A percentile compares a stretch with the other conserved stretches of the same genome.
Evolutionary conservation across 257 asterid species (phyloP).

Genomic region (Oldenlandia corymbosa): DNA sequence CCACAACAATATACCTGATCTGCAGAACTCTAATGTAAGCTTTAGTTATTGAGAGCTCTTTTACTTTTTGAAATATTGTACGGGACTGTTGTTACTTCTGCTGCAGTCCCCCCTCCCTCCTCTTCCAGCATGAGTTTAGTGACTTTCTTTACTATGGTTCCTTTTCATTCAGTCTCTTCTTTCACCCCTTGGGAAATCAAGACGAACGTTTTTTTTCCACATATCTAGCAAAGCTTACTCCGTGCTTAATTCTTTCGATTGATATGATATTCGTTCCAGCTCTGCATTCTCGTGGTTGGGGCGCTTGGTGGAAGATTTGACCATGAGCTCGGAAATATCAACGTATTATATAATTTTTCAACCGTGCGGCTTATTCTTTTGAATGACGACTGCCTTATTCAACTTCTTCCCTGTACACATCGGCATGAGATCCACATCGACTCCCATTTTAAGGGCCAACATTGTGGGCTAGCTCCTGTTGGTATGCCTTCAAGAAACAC

Average conservation of each 20-base stretch:
- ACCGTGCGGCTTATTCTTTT: conserved; percentile 56
- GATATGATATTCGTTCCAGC: conserved; percentile 35
- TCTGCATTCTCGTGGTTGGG: conserved; percentile 76
- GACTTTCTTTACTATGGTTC: neutral
- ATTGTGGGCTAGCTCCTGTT: conserved; percentile 86
- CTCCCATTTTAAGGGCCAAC: conserved; percentile 68
- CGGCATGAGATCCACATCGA: conserved; percentile 64
- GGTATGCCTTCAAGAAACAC: conserved; percentile 50
- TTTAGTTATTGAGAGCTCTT: neutral
- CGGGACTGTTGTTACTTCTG: neutral
- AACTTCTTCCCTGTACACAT: conserved; percentile 68
- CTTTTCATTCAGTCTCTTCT: neutral
- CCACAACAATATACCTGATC: conserved; percentile 36
- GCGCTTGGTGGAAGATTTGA: conserved; percentile 99
- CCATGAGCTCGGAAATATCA: conserved; percentile 87
- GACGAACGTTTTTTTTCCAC: neutral
- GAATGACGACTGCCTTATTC: conserved; percentile 84
- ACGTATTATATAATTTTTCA: conserved; percentile 63
- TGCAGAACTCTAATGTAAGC: conserved; percentile 56
- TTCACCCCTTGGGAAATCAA: too few relatives aligned
- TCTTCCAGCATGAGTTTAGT: neutral
- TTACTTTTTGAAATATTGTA: neutral
- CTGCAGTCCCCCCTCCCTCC: neutral
- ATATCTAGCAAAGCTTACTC: neutral
- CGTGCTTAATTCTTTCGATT: neutral